Conservation (phyloP, 2,329 filamentous ascomycete species). For the Fonsecaea nubica region DNA sequence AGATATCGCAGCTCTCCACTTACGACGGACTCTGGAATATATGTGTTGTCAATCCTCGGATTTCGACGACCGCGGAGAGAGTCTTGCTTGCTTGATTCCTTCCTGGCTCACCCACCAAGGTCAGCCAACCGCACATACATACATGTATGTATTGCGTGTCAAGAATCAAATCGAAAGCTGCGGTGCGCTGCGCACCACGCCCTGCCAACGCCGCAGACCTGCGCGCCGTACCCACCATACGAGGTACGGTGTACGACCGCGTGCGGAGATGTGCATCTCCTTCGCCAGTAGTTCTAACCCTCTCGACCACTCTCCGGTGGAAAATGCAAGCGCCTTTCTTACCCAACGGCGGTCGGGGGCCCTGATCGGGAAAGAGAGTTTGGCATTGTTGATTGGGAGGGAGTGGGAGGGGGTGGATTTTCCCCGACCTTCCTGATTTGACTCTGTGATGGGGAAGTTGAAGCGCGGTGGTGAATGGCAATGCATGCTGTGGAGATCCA, state of each 20-base stretch:
- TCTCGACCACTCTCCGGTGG: background rate
- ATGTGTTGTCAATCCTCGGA: slow-evolving; percentile 1
- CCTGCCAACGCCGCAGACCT: background rate
- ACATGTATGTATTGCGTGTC: background rate
- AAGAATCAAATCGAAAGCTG: background rate
- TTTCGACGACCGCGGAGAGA: background rate
- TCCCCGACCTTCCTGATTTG: background rate
- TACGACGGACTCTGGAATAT: background rate
- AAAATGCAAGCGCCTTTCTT: background rate
- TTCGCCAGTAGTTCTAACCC: background rate
- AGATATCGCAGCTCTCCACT: background rate
- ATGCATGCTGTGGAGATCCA: too few species aligned
- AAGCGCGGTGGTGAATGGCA: background rate
- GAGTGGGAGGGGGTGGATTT: background rate
- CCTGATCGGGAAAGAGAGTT: slow-evolving; percentile 19
- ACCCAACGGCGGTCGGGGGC: background rate
- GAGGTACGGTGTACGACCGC: slow-evolving; percentile 11
- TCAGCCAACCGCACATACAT: background rate
- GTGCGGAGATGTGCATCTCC: slow-evolving; percentile 21
- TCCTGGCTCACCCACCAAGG: background rate
- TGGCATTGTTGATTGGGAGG: background rate
- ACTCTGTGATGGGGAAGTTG: background rate
- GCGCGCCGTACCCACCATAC: background rate
- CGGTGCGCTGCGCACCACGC: background rate
- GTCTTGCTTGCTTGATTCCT: background rate